These are phyloP conservation scores for Lachancea thermotolerans DNA, from an alignment of 805 yeast species.

Conservation along the genomic window DNA sequence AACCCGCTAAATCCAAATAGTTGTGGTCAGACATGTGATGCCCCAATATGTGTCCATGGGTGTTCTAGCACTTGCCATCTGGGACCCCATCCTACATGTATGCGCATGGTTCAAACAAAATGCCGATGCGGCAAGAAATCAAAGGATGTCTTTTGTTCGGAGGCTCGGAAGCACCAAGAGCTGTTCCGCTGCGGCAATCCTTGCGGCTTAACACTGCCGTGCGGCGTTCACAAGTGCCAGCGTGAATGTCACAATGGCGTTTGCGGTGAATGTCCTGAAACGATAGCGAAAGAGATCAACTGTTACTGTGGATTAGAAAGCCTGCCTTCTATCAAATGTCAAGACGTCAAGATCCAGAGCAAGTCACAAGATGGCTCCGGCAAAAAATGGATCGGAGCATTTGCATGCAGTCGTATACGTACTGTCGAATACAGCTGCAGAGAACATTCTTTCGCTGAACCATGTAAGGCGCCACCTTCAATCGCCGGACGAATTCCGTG, in stretches of 20 bases:
- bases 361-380: slow-evolving; percentile 30
- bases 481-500: slow-evolving; percentile 37
- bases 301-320: slow-evolving; percentile 74
- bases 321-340: slow-evolving; percentile 31
- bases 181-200: slow-evolving; percentile 42
- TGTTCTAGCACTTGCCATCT: slow-evolving; percentile 80
- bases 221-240: slow-evolving; percentile 63
- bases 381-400: slow-evolving; percentile 45
- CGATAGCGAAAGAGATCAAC: slow-evolving; percentile 32
- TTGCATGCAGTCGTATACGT: slow-evolving; percentile 41
- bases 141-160: slow-evolving; percentile 63
- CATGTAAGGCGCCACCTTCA: slow-evolving; percentile 30
- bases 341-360: slow-evolving; percentile 39
- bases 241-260: slow-evolving; percentile 69
- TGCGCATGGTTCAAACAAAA: slow-evolving; percentile 58
- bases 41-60: slow-evolving; percentile 61
- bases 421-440: slow-evolving; percentile 55
- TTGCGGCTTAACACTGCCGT: slow-evolving; percentile 60
- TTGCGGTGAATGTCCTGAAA: slow-evolving; percentile 65
- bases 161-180: slow-evolving; percentile 64
- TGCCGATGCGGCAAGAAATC: slow-evolving; percentile 70
- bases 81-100: slow-evolving; percentile 79
- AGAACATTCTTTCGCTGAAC: slow-evolving; percentile 50
- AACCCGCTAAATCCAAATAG: slow-evolving; percentile 67
- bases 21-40: slow-evolving; percentile 78